phyloP scores from a whole-genome alignment of 805 yeast species.

The Blastobotrys mokoenaii region DNA sequence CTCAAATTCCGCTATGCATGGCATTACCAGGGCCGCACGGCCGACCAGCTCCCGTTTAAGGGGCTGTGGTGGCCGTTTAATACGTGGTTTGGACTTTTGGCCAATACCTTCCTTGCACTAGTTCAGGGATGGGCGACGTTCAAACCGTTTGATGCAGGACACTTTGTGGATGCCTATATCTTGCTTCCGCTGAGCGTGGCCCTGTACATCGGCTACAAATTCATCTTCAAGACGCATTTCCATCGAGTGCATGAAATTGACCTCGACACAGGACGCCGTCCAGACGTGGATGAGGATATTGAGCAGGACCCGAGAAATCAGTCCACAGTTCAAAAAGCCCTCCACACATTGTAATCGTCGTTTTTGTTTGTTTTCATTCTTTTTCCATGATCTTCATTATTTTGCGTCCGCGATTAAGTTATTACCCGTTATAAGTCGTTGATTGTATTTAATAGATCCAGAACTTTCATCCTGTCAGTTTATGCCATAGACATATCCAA shows the following conservation, averaged over 20 bases:
- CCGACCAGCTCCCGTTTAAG: conserved; percentile 44
- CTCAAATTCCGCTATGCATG: conserved; percentile 47
- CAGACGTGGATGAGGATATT: conserved; percentile 22
- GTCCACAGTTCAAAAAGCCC: no score
- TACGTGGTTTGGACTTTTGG: conserved; percentile 40
- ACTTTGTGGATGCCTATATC: conserved; percentile 53
- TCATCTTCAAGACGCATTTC: conserved; percentile 35
- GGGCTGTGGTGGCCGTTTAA: conserved; percentile 45
- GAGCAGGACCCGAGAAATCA: no score
- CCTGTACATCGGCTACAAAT: conserved; percentile 30
- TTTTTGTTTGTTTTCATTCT: no score
- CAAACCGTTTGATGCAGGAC: conserved; percentile 49
- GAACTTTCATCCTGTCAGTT: no score
- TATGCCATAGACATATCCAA: no score
- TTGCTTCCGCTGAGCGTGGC: conserved; percentile 50
- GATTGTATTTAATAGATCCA: no score
- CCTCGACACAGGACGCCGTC: conserved; percentile 35
- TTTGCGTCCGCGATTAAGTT: no score
- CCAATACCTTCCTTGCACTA: conserved; percentile 45
- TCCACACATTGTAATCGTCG: no score
- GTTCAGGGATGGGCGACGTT: conserved; percentile 63
- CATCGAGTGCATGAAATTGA: conserved; percentile 34
- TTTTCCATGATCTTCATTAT: no score
- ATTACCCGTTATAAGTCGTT: no score
- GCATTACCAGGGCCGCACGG: conserved; percentile 34